Evolutionary conservation across 768 basidiomycete species (phyloP).

Genomic region (Suillus luteus): DNA sequence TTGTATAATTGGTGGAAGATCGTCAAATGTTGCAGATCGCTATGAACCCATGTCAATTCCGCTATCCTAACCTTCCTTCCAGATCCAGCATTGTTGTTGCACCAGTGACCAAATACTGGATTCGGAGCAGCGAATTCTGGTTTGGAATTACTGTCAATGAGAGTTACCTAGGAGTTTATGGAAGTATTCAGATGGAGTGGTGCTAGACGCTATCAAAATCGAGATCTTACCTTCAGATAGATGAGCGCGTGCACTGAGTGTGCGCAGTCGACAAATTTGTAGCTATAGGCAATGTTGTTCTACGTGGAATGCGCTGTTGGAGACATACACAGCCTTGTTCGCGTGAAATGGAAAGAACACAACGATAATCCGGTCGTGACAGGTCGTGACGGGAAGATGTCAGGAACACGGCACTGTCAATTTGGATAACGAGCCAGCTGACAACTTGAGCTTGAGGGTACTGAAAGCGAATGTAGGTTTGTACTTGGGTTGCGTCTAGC

Average conservation of each 20-base stretch:
- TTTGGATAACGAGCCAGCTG: background rate
- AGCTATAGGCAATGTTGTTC: background rate
- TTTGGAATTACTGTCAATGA: background rate
- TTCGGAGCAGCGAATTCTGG: background rate
- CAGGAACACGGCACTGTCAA: background rate
- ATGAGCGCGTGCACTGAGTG: too few species aligned
- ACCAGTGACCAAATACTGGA: background rate
- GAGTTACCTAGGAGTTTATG: slow-evolving; percentile 3
- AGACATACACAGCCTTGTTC: background rate
- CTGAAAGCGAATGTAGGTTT: background rate
- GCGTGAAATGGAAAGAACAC: background rate
- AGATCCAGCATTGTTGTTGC: slow-evolving; percentile 8
- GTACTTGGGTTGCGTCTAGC: background rate
- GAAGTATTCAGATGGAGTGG: background rate
- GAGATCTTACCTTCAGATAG: background rate
- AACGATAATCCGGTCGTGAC: background rate
- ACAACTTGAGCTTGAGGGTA: background rate
- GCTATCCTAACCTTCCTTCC: background rate
- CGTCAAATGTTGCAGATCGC: background rate
- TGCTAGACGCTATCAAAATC: background rate
- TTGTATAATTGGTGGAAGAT: background rate
- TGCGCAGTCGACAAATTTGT: background rate
- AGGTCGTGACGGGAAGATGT: background rate
- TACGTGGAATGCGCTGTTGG: background rate
- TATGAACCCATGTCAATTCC: background rate